A percentile compares a stretch with the other conserved stretches of the same genome.
Conservation (phyloP, 768 basidiomycete species). For the Tremella fuciformis region DNA sequence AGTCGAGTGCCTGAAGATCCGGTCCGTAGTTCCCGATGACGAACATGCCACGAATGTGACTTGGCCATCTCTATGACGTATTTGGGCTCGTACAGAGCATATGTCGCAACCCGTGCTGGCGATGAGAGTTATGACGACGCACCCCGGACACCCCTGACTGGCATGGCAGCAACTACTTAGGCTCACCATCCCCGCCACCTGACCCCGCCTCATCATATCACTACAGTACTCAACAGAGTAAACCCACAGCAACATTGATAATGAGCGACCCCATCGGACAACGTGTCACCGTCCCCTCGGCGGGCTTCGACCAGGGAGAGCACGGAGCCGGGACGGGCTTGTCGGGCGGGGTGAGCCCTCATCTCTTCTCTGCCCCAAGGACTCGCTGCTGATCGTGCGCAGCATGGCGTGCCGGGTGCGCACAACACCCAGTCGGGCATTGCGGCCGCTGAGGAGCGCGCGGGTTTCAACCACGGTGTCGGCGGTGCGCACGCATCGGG, state of each 20-base stretch:
- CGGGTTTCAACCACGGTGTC: constrained; percentile 34
- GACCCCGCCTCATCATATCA: not conserved
- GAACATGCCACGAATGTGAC: too few species aligned
- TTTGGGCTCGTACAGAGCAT: too few species aligned
- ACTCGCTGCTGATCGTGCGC: constrained; percentile 11
- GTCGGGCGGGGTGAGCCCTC: constrained; percentile 36
- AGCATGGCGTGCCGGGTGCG: constrained; percentile 16
- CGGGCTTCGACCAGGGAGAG: constrained; percentile 34
- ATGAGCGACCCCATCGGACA: constrained; percentile 18
- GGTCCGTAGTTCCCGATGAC: too few species aligned
- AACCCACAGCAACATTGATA: constrained; percentile 17
- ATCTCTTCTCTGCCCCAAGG: constrained; percentile 7
- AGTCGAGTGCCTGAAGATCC: too few species aligned
- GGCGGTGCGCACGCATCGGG: constrained; percentile 41
- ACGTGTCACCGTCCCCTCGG: constrained; percentile 16
- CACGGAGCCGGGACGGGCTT: constrained; percentile 39
- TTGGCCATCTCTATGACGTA: too few species aligned
- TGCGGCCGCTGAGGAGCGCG: constrained; percentile 19
- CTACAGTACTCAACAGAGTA: constrained; percentile 19
- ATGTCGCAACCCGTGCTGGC: too few species aligned
- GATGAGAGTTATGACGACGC: too few species aligned
- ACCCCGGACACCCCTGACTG: too few species aligned
- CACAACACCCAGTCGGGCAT: constrained; percentile 28
- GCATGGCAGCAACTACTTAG: too few species aligned
- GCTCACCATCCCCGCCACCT: too few species aligned